Evolutionary conservation across 106 monocot species (phyloP).

Genomic region (Dioscorea dumetorum): DNA sequence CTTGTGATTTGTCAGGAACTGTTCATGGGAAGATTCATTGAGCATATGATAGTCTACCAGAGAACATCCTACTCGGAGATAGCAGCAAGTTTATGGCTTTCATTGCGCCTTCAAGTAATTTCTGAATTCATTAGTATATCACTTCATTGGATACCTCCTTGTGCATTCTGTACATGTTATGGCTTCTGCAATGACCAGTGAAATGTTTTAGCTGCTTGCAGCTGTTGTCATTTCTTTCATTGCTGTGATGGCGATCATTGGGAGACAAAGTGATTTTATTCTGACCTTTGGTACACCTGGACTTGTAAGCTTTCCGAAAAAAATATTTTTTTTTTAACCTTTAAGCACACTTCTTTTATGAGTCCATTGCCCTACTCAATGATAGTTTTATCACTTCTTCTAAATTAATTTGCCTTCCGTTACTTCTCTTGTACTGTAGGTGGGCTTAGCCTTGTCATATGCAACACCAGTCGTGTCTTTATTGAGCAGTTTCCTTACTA

Average conservation of each 20-base stretch:
- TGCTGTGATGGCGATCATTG: constrained; percentile 67
- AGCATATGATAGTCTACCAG: constrained; percentile 67
- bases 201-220: constrained; percentile 74
- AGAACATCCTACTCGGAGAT: constrained; percentile 78
- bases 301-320: constrained; percentile 35
- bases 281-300: constrained; percentile 88
- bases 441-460: constrained; percentile 91
- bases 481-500: constrained; percentile 80
- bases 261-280: constrained; percentile 36
- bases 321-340: background rate
- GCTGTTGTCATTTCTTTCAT: constrained; percentile 75
- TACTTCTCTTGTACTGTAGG: constrained; percentile 23
- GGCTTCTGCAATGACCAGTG: constrained; percentile 2
- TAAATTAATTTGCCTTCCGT: background rate
- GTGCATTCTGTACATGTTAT: background rate
- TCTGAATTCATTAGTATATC: constrained; percentile 4
- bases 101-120: constrained; percentile 89
- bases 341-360: too few relatives aligned
- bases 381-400: background rate
- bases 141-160: background rate
- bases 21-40: constrained; percentile 69
- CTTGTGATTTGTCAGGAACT: constrained; percentile 51
- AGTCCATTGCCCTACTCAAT: too few relatives aligned
- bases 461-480: constrained; percentile 76
- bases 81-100: constrained; percentile 90